Evolutionary conservation across 164 flowering plant genomes (phyloP).

Genomic region (Chloranthus sessilifolius): DNA sequence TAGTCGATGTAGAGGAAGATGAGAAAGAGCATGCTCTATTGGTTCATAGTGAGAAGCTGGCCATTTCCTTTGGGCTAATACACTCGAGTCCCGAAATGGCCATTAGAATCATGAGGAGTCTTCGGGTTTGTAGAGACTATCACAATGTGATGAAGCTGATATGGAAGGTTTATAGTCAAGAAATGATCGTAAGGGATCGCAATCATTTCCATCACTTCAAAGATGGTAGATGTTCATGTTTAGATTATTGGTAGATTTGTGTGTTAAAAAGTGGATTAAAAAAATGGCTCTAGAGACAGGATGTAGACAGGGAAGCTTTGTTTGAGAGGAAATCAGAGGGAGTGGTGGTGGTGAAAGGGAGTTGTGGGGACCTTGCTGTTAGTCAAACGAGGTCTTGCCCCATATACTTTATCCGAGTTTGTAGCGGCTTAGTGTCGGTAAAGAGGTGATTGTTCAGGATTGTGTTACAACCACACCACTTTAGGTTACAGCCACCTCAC

Average conservation of each 20-base stretch:
- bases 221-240: slow-evolving; percentile 48
- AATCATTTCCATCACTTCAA: slow-evolving; percentile 55
- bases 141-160: slow-evolving; percentile 28
- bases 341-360: too few species aligned
- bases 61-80: slow-evolving; percentile 27
- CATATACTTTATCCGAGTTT: too few species aligned
- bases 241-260: slow-evolving; percentile 51
- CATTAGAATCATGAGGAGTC: slow-evolving; percentile 23
- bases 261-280: too few species aligned
- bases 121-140: slow-evolving; percentile 22
- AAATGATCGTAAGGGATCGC: slow-evolving; percentile 46
- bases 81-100: neutral
- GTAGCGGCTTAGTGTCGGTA: too few species aligned
- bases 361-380: too few species aligned
- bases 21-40: slow-evolving; percentile 25
- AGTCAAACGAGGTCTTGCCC: too few species aligned
- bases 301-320: too few species aligned
- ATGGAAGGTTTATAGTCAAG: slow-evolving; percentile 31
- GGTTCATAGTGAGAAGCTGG: slow-evolving; percentile 31
- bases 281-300: too few species aligned
- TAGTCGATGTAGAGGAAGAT: slow-evolving; percentile 28
- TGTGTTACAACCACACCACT: too few species aligned
- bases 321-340: too few species aligned
- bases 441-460: too few species aligned
- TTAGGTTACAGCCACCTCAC: too few species aligned